Evolutionary conservation across 164 flowering plant species (phyloP), one percentile per base, ranked within the genome.

Genomic region (Cinnamomum micranthum): DNA sequence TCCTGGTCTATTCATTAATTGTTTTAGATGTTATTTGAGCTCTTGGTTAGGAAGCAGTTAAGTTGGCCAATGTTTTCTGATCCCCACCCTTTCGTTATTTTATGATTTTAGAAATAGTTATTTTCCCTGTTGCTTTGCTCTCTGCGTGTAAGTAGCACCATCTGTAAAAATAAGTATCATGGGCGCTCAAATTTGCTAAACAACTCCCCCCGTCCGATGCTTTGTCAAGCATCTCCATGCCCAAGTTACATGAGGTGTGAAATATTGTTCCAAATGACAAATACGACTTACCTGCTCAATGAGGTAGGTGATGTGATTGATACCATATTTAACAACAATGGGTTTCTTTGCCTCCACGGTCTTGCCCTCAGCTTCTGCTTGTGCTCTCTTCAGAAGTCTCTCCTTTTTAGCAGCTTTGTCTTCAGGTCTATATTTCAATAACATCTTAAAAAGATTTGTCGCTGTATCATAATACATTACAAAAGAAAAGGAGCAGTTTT

Each of bases 271-370:
- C 12, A 23, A 64, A 10, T 22, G 22, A 12, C 14, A 23, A 35
- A 22, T 69, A 7, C 27, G 17, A 12, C 19, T 24, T 67, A 91
- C 95, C 93, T 92, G 94, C 69, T 80, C 82, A 50, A 80, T 80
- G n/a, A 80, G 82, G 66, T 80, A 80, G 6, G 82, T 81, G 12
- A 81, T 70, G 74, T 81, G 83, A 50, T 81, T 81, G 19, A 78
- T 76, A 15, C 81, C 83, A 70, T 81, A 78, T 60, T 81, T 81
- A 28, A 78, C 79, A 59, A 78, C 83, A 73, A 81, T 78, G 23
- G 83, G 81, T 69, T 78, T 81, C 77, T 81, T 76, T 1, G 76
- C 28, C 73, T 75, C 79, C 25, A 76, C 72, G 14, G 83, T 75
- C 71, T 78, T 81, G 19, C 83, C 81, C 68, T 80, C 83, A 10